Percentiles rank a stretch among this genome's conserved stretches.
Conservation (phyloP, 2,329 filamentous ascomycete species). For the Hymenotorrendiella dingleyae region DNA sequence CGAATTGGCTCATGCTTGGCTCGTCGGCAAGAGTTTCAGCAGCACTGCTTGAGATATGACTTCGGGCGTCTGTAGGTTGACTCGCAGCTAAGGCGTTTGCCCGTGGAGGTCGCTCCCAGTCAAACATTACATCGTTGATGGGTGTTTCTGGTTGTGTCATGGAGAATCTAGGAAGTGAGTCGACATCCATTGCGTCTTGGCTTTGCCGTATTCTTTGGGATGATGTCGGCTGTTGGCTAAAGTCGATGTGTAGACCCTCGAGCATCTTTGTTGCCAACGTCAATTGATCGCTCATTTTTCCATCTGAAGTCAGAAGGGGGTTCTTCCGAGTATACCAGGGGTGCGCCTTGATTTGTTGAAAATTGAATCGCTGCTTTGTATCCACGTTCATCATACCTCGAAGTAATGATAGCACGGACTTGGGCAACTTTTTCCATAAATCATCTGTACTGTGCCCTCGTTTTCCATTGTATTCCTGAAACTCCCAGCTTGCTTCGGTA, state of each 20-base stretch:
- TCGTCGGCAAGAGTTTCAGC: slow-evolving; percentile 72
- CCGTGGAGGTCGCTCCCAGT: slow-evolving; percentile 71
- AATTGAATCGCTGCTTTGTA: slow-evolving; percentile 68
- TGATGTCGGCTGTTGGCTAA: slow-evolving; percentile 57
- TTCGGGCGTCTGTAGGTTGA: slow-evolving; percentile 37
- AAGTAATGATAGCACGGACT: slow-evolving; percentile 71
- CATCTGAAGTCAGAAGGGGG: slow-evolving; percentile 65
- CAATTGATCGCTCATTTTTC: slow-evolving; percentile 71
- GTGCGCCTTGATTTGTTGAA: slow-evolving; percentile 80
- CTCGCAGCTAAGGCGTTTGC: slow-evolving; percentile 28
- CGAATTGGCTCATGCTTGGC: slow-evolving; percentile 82
- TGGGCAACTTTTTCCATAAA: slow-evolving; percentile 74
- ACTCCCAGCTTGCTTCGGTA: slow-evolving; percentile 81
- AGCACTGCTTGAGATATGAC: slow-evolving; percentile 34
- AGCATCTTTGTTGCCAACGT: slow-evolving; percentile 92
- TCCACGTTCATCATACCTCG: slow-evolving; percentile 91
- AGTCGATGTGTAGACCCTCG: slow-evolving; percentile 83
- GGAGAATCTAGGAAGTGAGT: slow-evolving; percentile 48
- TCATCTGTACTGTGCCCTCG: slow-evolving; percentile 79
- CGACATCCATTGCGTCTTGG: slow-evolving; percentile 61
- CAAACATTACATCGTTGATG: slow-evolving; percentile 68
- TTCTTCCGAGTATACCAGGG: slow-evolving; percentile 92
- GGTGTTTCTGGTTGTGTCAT: slow-evolving; percentile 83
- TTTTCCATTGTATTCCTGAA: slow-evolving; percentile 74
- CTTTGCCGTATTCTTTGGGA: slow-evolving; percentile 27